Evolutionary conservation across 176 grass and related monocot genomes (phyloP), one percentile per base, ranked within the genome.

Genomic region (Oryza officinalis): DNA sequence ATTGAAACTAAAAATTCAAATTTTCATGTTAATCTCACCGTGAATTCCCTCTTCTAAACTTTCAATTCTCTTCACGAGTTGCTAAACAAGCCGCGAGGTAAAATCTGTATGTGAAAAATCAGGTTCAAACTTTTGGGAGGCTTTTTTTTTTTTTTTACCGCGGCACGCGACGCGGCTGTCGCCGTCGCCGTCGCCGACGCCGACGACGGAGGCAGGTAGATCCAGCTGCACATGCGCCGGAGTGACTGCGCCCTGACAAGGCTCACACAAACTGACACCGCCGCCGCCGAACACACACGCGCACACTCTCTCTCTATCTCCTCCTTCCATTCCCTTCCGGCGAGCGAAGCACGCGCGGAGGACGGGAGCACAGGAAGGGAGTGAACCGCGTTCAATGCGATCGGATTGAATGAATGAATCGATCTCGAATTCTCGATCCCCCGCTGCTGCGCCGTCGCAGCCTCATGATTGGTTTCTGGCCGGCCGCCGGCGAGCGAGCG

Each of bases 381-480:
- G 77, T 86, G 84, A 80, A 22, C 77, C 59, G 43, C 1, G 37
- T 74, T 86, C 15, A 86, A 74, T 80, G 67, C 40, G 37, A 38
- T 57, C 18, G 18, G 50, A 38, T 38, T 38, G 37, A 22, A 18
- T 18, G 35, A 22, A 49, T 49, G 46, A 49, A 17, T 17, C 46
- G 13, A 49, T 15, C 45, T 45, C 43, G 10, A 4, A 5, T 33
- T 33, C 32, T 12, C 44, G n/a, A n/a, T n/a, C 13, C 44, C 13
- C 0, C 32, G 32, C 32, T 4, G 14, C 47, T 20, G 17, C 50
- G 50, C 50, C 50, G 6, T 57, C 50, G 17, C 60, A 75, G 13
- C 61, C 43, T 4, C 70, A 84, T 85, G 64, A 85, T 85, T 77
- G 74, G 57, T 22, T n/a, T n/a, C 20, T 20, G 50, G 50, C 57